Base-by-base conservation (phyloP, 805 yeast genomes). In the Yamadazyma tumulicola region DNA sequence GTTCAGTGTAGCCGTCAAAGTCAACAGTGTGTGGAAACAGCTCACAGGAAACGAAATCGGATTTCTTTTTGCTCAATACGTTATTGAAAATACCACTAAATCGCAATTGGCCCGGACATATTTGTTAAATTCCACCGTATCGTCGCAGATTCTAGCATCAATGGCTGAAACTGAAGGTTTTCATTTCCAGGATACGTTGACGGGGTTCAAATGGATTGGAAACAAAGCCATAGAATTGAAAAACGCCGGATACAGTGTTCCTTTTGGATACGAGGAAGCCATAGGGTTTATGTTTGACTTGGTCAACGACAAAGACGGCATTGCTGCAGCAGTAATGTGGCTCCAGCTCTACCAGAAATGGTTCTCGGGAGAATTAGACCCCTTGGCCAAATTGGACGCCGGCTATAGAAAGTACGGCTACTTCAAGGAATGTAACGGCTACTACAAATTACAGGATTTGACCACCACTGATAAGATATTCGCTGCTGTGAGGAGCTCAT, bases 121-220 rank as follows among this genome's bases (percentile, higher is more conserved):
- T 53, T 61, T 91, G 57, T 57, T 91, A 29, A 87, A 85, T 52
- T 88, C 97, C 0, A 87, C 97, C 0, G 97, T 93, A 0, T 88
- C 97, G 0, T 86, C 96, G 4, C 94, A 84, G 51, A 74, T 88
- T 68, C 66, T 89, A 31, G 62, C 64, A 7, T 63, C 79, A 2
- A 77, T 88, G 79, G 93, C 96, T 1, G 55, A 67, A 4, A 52
- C 50, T 4, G 67, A 75, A 29, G 81, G 81, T 0, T 81, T 82
- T 52, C 65, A 74, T 29, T 84, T 72, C 57, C 71, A 65, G 26
- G 97, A 93, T 42, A 91, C 97, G 0, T 68, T 91, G 37, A 91
- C 97, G 1, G 98, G 98, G 1, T 91, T 91, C 67, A 91, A 91
- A 61, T 91, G 98, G 98, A 81, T 91, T 23, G 98, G 97, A 3